Conservation (phyloP, 164 flowering plant species). For the Stephania cephalantha region DNA sequence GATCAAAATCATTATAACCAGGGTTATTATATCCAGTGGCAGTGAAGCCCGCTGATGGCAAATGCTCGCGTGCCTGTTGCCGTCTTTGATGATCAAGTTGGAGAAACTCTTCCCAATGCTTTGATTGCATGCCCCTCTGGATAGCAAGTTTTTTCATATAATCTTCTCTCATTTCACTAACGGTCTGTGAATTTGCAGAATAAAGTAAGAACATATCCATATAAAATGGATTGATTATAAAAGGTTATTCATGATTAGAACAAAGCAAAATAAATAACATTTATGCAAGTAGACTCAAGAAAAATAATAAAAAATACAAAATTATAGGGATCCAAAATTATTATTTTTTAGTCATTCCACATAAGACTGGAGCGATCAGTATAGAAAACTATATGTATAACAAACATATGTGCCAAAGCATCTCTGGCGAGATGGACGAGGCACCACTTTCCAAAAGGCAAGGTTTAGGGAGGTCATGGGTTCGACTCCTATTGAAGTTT, state of each 20-base stretch:
- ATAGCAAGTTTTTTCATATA: conserved; percentile 63
- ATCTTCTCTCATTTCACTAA: conserved; percentile 69
- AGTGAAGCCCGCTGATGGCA: conserved; percentile 43
- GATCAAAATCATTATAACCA: conserved; percentile 47
- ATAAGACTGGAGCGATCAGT: neutral
- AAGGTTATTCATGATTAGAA: neutral
- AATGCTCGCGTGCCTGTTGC: conserved; percentile 46
- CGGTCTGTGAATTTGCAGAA: conserved; percentile 40
- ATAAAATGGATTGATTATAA: neutral
- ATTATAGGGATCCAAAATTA: neutral
- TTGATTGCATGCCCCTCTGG: conserved; percentile 57
- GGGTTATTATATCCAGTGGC: conserved; percentile 53
- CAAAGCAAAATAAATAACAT: neutral
- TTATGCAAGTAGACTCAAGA: no score
- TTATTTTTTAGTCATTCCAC: neutral
- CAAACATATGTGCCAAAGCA: no score
- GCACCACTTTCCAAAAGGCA: no score
- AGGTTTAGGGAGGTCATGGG: no score
- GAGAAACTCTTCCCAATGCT: conserved; percentile 92
- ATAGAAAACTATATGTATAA: no score
- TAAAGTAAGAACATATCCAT: neutral
- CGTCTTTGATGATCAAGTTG: conserved; percentile 54
- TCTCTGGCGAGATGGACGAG: no score
- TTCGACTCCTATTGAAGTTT: no score
- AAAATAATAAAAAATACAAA: neutral